Evolutionary conservation across 306 rosid species (phyloP), one percentile per base, ranked within the genome.

Genomic region (Vigna hirtella): DNA sequence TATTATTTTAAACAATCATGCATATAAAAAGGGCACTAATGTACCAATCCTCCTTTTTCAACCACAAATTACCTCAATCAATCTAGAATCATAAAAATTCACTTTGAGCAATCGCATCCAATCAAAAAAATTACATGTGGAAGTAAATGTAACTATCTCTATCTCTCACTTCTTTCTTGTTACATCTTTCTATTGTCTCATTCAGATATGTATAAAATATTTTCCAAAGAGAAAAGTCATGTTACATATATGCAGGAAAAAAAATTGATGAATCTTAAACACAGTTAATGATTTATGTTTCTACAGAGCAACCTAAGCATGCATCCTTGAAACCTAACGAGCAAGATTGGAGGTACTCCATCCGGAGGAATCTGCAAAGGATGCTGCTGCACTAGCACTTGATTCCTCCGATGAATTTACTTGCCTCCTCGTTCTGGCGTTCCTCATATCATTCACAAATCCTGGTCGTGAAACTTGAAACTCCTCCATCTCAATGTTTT

Each of bases 401-500:
- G 82, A 75, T 70, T 73, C 88, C 11, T 64, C 81, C 12, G 80
- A 72, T 11, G 85, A 77, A 55, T 66, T 76, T 12, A 49, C 20
- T 49, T 65, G 67, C 61, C 69, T 26, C 69, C 36, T 43, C 11
- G 6, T 43, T 76, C 79, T 85, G 55, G 86, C 83, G 18, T 81
- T 76, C 81, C 88, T 88, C 65, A 91, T 70, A 85, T 93, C 93
- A 7, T 82, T 30, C 51, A 93, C 83, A 78, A 86, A 79, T 28
- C 93, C 97, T 5, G 98, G 98, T 64, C 84, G 82, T 9, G 84
- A 81, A 72, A 93, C 88, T 55, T 30, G 18, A 55, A 69, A 66
- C 7, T 63, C 84, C 40, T 62, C 69, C 43, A 84, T 16, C 12
- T 83, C 87, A 57, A 16, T 26, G 32, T 70, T 85, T 16, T 73